A percentile compares a stretch with the other conserved stretches of the same genome.
These are phyloP conservation scores for Pichia sp. DNA, from an alignment of 1,139 yeast species.

Conservation along the genomic window DNA sequence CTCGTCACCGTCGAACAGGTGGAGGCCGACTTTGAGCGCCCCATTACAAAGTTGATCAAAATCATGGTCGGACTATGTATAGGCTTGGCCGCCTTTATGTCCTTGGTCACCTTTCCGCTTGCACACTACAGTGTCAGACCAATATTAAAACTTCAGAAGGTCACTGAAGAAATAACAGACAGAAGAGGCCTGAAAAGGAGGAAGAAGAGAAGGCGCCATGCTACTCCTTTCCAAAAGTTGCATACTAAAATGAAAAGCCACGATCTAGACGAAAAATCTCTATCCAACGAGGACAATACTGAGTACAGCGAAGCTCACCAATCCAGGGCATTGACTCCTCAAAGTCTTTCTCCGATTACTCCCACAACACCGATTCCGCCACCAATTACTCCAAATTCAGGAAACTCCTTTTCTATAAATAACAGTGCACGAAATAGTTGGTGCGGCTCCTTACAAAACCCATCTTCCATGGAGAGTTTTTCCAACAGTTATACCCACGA, in stretches of 20 bases:
- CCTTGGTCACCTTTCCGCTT: constrained; percentile 70
- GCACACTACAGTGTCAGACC: constrained; percentile 87
- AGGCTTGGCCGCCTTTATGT: constrained; percentile 73
- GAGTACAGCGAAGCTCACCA: background rate
- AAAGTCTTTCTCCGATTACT: background rate
- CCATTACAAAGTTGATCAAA: constrained; percentile 57
- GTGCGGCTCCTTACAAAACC: constrained; percentile 18
- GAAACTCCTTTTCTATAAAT: background rate
- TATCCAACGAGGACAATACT: background rate
- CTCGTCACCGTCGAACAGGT: constrained; percentile 69
- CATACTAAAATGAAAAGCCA: constrained; percentile 3
- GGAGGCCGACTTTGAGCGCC: constrained; percentile 54
- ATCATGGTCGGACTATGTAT: constrained; percentile 76
- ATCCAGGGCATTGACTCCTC: background rate
- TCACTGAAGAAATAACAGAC: constrained; percentile 60
- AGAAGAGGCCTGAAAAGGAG: constrained; percentile 29
- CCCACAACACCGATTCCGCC: constrained; percentile 1
- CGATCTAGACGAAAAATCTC: constrained; percentile 2
- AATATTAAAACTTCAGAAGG: constrained; percentile 71
- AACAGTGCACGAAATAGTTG: constrained; percentile 16
- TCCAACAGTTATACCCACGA: constrained; percentile 12
- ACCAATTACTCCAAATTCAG: background rate
- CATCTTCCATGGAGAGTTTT: constrained; percentile 23
- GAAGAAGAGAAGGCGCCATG: constrained; percentile 11
- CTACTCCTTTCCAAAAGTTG: constrained; percentile 7